Base-by-base conservation (phyloP, 2,329 filamentous ascomycete species). In the Balansia obtecta region DNA sequence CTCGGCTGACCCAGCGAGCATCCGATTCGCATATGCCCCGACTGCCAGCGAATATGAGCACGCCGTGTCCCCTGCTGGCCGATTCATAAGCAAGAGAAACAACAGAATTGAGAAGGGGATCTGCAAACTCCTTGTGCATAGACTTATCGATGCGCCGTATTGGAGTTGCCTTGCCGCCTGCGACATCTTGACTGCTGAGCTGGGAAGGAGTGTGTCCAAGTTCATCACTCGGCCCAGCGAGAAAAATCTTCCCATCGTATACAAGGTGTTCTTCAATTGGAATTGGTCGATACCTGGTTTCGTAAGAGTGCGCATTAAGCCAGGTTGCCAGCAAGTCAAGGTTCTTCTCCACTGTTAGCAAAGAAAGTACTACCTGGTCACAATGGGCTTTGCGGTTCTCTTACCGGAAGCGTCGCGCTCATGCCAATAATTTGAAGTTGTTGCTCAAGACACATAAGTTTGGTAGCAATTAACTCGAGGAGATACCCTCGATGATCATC, bases 401-500 rank as follows among this genome's bases (percentile, higher is more conserved):
- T 58, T 67, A 86, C 83, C 50, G 82, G 81, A 45, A 90, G 70
- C 0, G 86, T 89, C 4, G 86, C 86, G 58, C 86, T 89, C 86
- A 90, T 89, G 56, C 83, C 85, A 52, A 88, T 69, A 18, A 89
- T 80, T 60, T 89, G 85, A 16, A 86, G 72, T 22, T 73, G 67
- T 52, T 86, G 78, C 27, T 79, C 81, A 20, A 89, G 65, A 51
- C 80, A 76, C n/a, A 88, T 67, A 32, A 89, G 60, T 60, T 89
- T 89, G 3, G 84, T 85, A 5, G 82, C 80, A 66, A 88, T 79
- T 6, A 89, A 69, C 61, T 90, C 86, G 50, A 89, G 69, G 1
- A 89, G 71, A 61, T 89, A 89, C 4, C 86, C 86, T 12, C 86
- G 79, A 56, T 83, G 77, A 54, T 84, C 82, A 61, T 89, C 86